Conservation (phyloP, 2,329 filamentous ascomycete genomes). For the Talaromyces amestolkiae region DNA sequence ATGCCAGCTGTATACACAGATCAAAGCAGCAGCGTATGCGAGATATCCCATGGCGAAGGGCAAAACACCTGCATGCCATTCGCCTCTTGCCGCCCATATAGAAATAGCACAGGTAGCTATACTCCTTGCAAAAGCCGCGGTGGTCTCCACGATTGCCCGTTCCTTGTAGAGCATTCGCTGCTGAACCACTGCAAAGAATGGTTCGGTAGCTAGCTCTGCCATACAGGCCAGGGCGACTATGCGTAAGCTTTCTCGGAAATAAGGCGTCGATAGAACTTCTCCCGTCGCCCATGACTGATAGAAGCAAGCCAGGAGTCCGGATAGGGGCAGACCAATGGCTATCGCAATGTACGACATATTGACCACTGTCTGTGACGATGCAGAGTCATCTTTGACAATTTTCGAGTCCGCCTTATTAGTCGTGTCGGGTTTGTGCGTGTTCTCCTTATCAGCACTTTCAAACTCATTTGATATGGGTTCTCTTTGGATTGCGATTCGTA, state of each 20-base stretch:
- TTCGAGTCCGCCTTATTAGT: background rate
- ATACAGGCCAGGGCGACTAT: conserved; percentile 59
- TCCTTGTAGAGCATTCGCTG: conserved; percentile 75
- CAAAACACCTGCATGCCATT: conserved; percentile 66
- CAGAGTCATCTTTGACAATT: conserved; percentile 19
- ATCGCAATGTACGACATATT: conserved; percentile 85
- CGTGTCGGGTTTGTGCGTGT: too few relatives aligned
- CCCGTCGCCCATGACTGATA: conserved; percentile 61
- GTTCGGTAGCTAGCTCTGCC: conserved; percentile 80
- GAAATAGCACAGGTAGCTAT: conserved; percentile 69
- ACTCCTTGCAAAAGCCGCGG: conserved; percentile 75
- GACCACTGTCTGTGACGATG: conserved; percentile 67
- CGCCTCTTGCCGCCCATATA: conserved; percentile 57
- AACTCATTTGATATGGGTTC: conserved; percentile 49
- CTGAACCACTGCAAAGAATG: conserved; percentile 84
- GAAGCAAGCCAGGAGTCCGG: conserved; percentile 61
- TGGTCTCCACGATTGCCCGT: conserved; percentile 78
- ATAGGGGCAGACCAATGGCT: conserved; percentile 63
- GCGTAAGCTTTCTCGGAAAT: conserved; percentile 57
- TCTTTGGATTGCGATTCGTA: conserved; percentile 87
- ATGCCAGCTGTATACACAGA: conserved; percentile 66
- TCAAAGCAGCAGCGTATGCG: conserved; percentile 67
- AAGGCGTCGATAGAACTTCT: conserved; percentile 57
- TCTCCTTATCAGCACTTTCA: background rate
- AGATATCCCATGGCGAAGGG: conserved; percentile 88